Conservation (phyloP, 345 rosid genomes). For the Pelargonium nanum region DNA sequence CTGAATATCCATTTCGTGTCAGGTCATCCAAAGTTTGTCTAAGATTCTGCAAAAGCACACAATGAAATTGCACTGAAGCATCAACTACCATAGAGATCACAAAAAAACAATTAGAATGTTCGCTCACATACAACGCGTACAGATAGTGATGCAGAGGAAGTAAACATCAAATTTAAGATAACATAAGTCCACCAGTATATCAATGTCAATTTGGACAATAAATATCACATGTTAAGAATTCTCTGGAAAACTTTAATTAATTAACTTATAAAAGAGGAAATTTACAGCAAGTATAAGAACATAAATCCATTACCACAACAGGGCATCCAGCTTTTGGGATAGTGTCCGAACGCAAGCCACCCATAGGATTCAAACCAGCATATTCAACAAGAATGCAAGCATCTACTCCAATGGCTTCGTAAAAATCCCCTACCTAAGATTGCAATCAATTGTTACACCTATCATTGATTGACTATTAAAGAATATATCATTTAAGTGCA, state of each 20-base stretch:
- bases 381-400: conserved; percentile 91
- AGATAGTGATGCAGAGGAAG: background rate
- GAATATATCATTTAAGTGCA: background rate
- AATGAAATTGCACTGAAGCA: background rate
- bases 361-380: conserved; percentile 97
- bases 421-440: conserved; percentile 85
- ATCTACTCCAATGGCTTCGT: conserved; percentile 93
- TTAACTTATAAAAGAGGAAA: background rate
- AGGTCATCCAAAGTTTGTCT: conserved; percentile 97
- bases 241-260: background rate
- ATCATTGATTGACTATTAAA: background rate
- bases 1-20: conserved; percentile 75
- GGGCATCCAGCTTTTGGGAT: conserved; percentile 98
- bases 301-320: conserved; percentile 45
- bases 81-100: conserved; percentile 4
- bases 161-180: background rate
- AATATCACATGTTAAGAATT: background rate
- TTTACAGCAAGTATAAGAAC: background rate
- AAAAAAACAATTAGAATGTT: background rate
- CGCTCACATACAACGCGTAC: background rate
- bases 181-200: background rate
- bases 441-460: conserved; percentile 6
- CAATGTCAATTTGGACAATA: background rate
- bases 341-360: conserved; percentile 79
- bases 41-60: conserved; percentile 61